Evolutionary conservation across 179 eudicot genomes (phyloP), one percentile per base, ranked within the genome.

Genomic region (Carnegiea gigantea): DNA sequence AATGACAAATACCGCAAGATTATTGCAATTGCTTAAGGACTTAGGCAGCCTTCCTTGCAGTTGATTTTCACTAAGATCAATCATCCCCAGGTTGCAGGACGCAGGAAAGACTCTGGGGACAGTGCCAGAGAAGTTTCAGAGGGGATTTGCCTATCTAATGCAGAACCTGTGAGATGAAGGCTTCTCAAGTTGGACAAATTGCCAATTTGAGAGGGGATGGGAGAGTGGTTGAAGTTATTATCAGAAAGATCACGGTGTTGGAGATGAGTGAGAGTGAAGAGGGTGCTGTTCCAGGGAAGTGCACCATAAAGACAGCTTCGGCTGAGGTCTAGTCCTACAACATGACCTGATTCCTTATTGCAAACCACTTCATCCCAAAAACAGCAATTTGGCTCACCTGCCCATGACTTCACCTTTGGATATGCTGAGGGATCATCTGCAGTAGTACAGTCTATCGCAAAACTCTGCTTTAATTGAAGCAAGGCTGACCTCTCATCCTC

Each of bases 361-460:
- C 88, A 88, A 43, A 44, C 9, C 5, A 88, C 83, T 49, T 86
- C 87, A 0, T 88, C 88, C 90, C 88, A 86, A 5, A 11, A 46
- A 71, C 90, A 88, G 9, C 84, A 84, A 24, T 85, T 71, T 15
- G 20, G 18, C 9, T 68, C 38, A 38, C 43, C 53, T 26, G 17
- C 38, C 84, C 81, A 82, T 21, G 38, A 20, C 11, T 28, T 77
- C 49, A 49, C 43, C 64, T 71, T 68, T 24, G 80, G 76, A 40
- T 40, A 20, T 6, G 80, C 21, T 30, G 33, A 30, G 33, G 33
- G 33, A 43, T 26, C 18, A 3, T 21, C 7, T 14, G 77, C 36
- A 49, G 64, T 24, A 33, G 43, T 26, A 78, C 80, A 82, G 70
- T 77, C 49, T 40, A 82, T 21, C 10, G 18, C 40, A 14, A 82